phyloP scores from a whole-genome alignment of 2,329 filamentous ascomycete genomes.

The Elsinoe ampelina region DNA sequence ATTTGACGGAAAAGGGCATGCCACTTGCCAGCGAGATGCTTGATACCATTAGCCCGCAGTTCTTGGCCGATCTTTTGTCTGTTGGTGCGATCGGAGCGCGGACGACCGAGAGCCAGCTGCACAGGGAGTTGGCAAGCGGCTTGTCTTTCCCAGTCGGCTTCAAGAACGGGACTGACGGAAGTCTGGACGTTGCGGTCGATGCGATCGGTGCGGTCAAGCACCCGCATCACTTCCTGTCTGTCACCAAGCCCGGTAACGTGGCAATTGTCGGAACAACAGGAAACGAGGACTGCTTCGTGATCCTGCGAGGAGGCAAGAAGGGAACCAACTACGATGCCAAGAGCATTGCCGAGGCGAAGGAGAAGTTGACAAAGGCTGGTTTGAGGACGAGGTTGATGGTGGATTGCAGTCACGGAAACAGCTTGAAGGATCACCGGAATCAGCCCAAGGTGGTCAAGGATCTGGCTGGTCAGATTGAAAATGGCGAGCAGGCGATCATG shows the following conservation, averaged over 20 bases:
- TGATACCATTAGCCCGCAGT: constrained; percentile 96
- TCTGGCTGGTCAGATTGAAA: constrained; percentile 74
- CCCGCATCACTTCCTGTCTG: constrained; percentile 92
- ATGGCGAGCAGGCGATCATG: constrained; percentile 80
- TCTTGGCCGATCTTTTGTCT: constrained; percentile 82
- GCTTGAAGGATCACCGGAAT: constrained; percentile 87
- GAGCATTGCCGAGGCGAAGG: constrained; percentile 77
- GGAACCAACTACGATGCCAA: constrained; percentile 88
- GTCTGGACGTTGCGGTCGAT: constrained; percentile 80
- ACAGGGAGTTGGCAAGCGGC: constrained; percentile 87
- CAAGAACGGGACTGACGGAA: constrained; percentile 98
- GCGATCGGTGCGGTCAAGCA: constrained; percentile 88
- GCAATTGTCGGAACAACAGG: constrained; percentile 90
- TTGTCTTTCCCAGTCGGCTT: constrained; percentile 96
- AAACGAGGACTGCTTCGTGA: constrained; percentile 96
- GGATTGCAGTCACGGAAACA: constrained; percentile 93
- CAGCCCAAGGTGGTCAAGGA: constrained; percentile 84
- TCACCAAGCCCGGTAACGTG: constrained; percentile 91
- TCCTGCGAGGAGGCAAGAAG: constrained; percentile 82
- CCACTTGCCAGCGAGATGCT: constrained; percentile 96
- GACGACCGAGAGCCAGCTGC: constrained; percentile 91
- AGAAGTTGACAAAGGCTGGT: constrained; percentile 63
- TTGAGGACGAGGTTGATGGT: constrained; percentile 76
- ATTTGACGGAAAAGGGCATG: constrained; percentile 86
- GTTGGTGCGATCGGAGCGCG: constrained; percentile 91